phyloP scores from a whole-genome alignment of 768 basidiomycete genomes.

The Scleroderma citrinum region DNA sequence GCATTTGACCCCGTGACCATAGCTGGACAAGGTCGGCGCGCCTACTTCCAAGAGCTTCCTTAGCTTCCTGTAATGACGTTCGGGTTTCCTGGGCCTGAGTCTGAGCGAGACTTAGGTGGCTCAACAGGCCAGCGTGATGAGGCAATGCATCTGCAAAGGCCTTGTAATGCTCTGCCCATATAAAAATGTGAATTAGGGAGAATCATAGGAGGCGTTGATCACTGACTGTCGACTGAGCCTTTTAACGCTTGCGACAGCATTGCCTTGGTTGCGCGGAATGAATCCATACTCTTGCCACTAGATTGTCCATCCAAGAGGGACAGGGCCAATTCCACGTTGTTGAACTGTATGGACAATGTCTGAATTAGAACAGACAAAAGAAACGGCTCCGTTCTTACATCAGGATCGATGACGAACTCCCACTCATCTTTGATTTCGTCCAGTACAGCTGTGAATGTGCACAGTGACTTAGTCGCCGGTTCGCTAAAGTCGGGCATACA shows the following conservation, averaged over 20 bases:
- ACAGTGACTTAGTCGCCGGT: constrained; percentile 1
- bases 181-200: constrained; percentile 3
- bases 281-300: constrained; percentile 65
- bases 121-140: constrained; percentile 76
- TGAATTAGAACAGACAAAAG: constrained; percentile 2
- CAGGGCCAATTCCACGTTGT: constrained; percentile 88
- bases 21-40: constrained; percentile 86
- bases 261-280: constrained; percentile 70
- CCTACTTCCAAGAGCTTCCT: constrained; percentile 73
- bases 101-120: constrained; percentile 68
- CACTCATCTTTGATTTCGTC: constrained; percentile 86
- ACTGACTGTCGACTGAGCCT: constrained; percentile 84
- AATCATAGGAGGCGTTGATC: background rate
- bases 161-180: constrained; percentile 74
- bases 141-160: constrained; percentile 93
- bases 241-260: constrained; percentile 77
- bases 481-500: background rate
- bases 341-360: constrained; percentile 53
- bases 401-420: constrained; percentile 80
- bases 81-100: constrained; percentile 68
- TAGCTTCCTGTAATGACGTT: constrained; percentile 65
- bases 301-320: constrained; percentile 78
- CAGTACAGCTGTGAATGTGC: constrained; percentile 53
- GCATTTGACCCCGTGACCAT: constrained; percentile 82
- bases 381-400: constrained; percentile 42